Base-by-base conservation (phyloP, 176 grass and related monocot genomes). In the Bonia amplexicaulis region DNA sequence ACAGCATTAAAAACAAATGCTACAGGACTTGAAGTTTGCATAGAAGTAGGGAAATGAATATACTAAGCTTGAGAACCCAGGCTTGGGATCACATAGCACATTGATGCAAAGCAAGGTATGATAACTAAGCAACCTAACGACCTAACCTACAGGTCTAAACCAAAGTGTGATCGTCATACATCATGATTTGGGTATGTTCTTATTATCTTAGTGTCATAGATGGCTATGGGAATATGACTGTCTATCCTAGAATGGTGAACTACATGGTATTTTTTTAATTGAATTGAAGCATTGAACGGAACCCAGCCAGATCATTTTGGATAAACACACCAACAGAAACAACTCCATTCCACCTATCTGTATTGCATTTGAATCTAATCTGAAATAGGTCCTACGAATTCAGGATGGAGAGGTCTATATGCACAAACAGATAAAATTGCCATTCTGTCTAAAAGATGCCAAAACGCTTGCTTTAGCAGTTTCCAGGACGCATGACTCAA, bases 21-120 rank as follows among this genome's bases (percentile, higher is more conserved):
- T 22, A 76, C 6, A 53, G 6, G 52, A 75, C 40, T 37, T 16
- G n/a, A 31, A 77, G 62, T 13, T 85, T 81, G 78, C 78, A 82
- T 23, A 90, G 15, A 71, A 35, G 66, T 42, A 59, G 26, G 74
- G 85, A 58, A 78, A 88, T 68, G 53, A 87, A 87, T 66, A 84
- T 84, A 12, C 80, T 45, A 76, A 47, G 78, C 66, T 80, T 66
- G 12, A 77, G 46, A 81, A 52, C 60, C 25, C 64, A 66, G 29
- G 49, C 37, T 46, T 37, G 68, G 20, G 44, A 41, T 90, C 63
- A 35, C 20, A 74, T 48, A 82, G 53, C 69, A 74, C 20, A n/a
- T 22, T 79, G 20, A 66, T 76, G 17, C 7, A 41, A 88, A 57
- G 73, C 31, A 59, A 63, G 23, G 41, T 49, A 72, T 62, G 26